Evolutionary conservation across 257 asterid species (phyloP), one percentile per base, ranked within the genome.

Genomic region (Leptodermis oblonga): DNA sequence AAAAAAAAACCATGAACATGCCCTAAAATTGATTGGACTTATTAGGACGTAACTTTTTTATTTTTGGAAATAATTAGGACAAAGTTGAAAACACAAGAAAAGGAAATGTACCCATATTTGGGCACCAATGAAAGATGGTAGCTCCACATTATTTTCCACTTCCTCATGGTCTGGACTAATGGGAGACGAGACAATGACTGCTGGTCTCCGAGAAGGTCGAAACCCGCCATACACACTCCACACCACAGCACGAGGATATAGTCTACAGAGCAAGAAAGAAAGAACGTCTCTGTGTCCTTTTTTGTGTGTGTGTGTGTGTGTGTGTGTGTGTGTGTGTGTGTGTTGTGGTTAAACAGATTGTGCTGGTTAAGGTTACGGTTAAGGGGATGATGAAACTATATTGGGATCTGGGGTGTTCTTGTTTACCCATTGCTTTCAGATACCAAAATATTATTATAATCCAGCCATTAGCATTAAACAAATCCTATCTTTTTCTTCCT

Each of bases 401-500:
- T n/a, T n/a, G n/a, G n/a, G n/a, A n/a, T n/a, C 6, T 34, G 39
- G 3, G 39, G 39, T 6, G 39, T 54, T 54, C 33, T 23, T 34
- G 31, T 56, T 56, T 3, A n/a, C n/a, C 36, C 37, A 34, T 56
- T 56, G n/a, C 62, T 26, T 25, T 56, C 62, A 26, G 23, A 28
- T n/a, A 56, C 37, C 36, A 7, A 13, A 28, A 26, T 56, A 26
- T 56, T 56, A 26, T 56, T 56, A 26, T 56, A 28, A 56, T 56
- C 37, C 26, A 39, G 9, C 3, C 7, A 5, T 39, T 5, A 5
- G 45, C 45, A 2, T 1, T 39, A 1, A 39, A 39, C 0, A 23
- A 56, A 26, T 76, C 77, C 74, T 80, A 70, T 66, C 76, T 80
- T 70, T 54, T 22, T n/a, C n/a, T n/a, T n/a, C n/a, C n/a, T n/a